A percentile compares a stretch with the other conserved stretches of the same genome.
phyloP scores from a whole-genome alignment of 805 yeast species.

The Peterozyma toletana region DNA sequence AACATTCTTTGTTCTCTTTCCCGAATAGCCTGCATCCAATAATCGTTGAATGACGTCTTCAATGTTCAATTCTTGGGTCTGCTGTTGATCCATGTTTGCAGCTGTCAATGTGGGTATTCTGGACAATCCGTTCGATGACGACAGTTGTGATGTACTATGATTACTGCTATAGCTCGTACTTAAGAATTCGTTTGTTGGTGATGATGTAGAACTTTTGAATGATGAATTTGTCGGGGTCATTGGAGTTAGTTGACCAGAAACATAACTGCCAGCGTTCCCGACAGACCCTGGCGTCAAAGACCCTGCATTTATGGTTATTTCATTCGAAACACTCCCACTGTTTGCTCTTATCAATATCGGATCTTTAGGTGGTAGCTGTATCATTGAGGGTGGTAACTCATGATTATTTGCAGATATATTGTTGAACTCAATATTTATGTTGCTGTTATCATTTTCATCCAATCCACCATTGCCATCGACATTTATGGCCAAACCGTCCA shows the following conservation, averaged over 20 bases:
- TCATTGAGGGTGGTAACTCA: constrained; percentile 30
- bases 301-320: constrained; percentile 1
- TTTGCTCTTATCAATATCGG: constrained; percentile 35
- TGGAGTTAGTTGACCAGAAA: constrained; percentile 1
- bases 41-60: constrained; percentile 88
- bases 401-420: not conserved
- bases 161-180: constrained; percentile 3
- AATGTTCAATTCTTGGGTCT: constrained; percentile 36
- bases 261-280: not conserved
- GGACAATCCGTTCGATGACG: not conserved
- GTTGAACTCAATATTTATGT: not conserved
- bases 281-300: not conserved
- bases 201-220: constrained; percentile 2
- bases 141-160: not conserved
- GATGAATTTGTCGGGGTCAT: constrained; percentile 7
- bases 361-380: constrained; percentile 31
- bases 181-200: constrained; percentile 4
- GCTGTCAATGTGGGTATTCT: constrained; percentile 2
- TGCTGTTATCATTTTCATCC: not conserved
- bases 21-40: constrained; percentile 93
- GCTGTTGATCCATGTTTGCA: not conserved
- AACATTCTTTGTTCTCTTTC: constrained; percentile 83
- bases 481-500: not conserved
- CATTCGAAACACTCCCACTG: constrained; percentile 9
- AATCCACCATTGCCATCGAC: not conserved